Conservation (phyloP, 164 flowering plant species). For the Paratinospora sagittata region DNA sequence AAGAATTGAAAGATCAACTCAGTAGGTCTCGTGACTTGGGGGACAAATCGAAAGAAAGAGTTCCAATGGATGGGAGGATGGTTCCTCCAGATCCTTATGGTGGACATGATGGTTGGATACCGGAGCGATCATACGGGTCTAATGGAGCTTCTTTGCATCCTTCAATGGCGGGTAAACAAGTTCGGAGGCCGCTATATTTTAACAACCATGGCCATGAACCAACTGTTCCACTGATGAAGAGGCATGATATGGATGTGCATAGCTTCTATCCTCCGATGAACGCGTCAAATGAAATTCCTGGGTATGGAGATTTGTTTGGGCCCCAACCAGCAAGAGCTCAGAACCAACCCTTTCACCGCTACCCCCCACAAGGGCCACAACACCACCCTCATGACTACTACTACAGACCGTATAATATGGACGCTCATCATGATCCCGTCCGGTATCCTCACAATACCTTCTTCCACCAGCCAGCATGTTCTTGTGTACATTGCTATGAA, state of each 20-base stretch:
- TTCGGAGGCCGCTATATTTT: slow-evolving; percentile 27
- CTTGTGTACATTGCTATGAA: slow-evolving; percentile 50
- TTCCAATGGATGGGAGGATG: slow-evolving; percentile 33
- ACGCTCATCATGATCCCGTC: slow-evolving; percentile 23
- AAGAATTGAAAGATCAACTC: slow-evolving; percentile 68
- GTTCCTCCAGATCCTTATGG: slow-evolving; percentile 32
- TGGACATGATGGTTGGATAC: slow-evolving; percentile 27
- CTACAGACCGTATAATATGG: slow-evolving; percentile 34
- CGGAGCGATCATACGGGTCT: slow-evolving; percentile 25
- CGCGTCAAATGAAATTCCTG: slow-evolving; percentile 30
- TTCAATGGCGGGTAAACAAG: slow-evolving; percentile 26
- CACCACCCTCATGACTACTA: slow-evolving; percentile 31
- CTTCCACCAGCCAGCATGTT: slow-evolving; percentile 53
- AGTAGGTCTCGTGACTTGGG: slow-evolving; percentile 42
- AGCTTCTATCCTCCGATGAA: slow-evolving; percentile 36
- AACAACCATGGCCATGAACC: slow-evolving; percentile 24
- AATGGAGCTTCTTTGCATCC: slow-evolving; percentile 26
- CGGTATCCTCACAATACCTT: slow-evolving; percentile 30
- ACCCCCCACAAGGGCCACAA: slow-evolving; percentile 8
- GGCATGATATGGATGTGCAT: slow-evolving; percentile 30
- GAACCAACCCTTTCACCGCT: slow-evolving; percentile 24
- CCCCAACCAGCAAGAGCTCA: slow-evolving; percentile 31
- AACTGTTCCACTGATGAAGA: slow-evolving; percentile 22
- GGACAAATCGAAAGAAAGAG: slow-evolving; percentile 40
- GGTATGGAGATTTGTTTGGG: slow-evolving; percentile 38